Evolutionary conservation across 2,329 filamentous ascomycete genomes (phyloP), one percentile per base, ranked within the genome.

Genomic region (Sclerotinia nivalis): DNA sequence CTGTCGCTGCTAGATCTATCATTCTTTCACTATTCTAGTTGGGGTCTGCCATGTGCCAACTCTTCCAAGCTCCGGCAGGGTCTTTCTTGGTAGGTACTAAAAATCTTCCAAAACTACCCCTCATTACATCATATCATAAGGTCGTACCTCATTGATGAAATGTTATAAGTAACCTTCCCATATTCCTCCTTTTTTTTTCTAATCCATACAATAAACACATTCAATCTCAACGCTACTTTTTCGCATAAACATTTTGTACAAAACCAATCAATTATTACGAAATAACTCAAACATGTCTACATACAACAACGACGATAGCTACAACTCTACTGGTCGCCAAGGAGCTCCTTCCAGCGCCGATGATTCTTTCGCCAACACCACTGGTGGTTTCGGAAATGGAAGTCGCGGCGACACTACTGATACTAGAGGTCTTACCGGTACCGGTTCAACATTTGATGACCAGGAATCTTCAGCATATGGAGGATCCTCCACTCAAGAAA

Each of bases 251-350:
- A 28, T 12, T 22, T 4, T 2, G 8, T n/a, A 28, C 9, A 25
- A 47, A 54, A 58, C 28, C 40, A 43, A 43, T 43, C 22, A 60
- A 68, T 62, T 22, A 50, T n/a, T 43, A 54, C 60, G 37, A 58
- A 68, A 50, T 6, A 66, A 62, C 52, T 52, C 69, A 71, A 77
- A 71, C 70, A 78, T 78, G 77, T 78, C 76, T 74, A 76, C 72
- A 72, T 78, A 78, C 74, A 74, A 76, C 68, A 75, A 77, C 71
- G 71, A 76, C 66, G 66, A 60, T 59, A 43, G 22, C 18, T 61
- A 68, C 31, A 59, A 55, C 34, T 28, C 61, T 6, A 59, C 68
- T 60, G 68, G 45, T 34, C 68, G 68, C n/a, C 50, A 50, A 12
- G 68, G 68, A 34, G 67, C 67, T 40, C 67, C 59, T 34, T 66